A percentile compares a stretch with the other conserved stretches of the same genome.
Conservation (phyloP, 305 asterid genomes). For the Ilex paraguariensis region DNA sequence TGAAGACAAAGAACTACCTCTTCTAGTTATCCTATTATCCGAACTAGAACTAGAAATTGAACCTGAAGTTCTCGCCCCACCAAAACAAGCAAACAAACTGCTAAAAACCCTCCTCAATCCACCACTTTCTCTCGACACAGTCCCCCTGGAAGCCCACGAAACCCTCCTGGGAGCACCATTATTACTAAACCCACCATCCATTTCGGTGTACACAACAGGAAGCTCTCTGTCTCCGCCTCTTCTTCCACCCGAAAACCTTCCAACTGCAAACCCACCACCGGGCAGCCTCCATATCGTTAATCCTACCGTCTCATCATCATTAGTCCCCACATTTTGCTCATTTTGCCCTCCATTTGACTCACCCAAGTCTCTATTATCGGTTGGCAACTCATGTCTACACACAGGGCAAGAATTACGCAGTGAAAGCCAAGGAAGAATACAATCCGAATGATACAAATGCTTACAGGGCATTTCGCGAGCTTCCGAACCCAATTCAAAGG, state of each 20-base stretch:
- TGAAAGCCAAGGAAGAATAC: not conserved
- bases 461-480: not conserved
- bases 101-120: conserved; percentile 61
- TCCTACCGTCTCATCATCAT: not conserved
- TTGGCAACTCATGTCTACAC: not conserved
- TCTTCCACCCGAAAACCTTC: not conserved
- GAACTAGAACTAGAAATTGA: conserved; percentile 41
- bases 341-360: conserved; percentile 1
- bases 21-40: conserved; percentile 50
- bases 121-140: conserved; percentile 43
- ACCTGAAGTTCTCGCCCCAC: conserved; percentile 34
- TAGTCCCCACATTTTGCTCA: conserved; percentile 10
- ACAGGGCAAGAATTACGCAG: not conserved
- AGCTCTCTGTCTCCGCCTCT: not conserved
- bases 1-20: conserved; percentile 45
- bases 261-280: not conserved
- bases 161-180: conserved; percentile 54
- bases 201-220: no score
- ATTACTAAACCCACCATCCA: not conserved
- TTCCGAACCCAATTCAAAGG: not conserved
- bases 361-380: not conserved
- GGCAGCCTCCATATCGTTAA: not conserved
- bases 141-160: conserved; percentile 76
- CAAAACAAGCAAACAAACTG: conserved; percentile 67
- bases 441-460: conserved; percentile 66